phyloP scores from a whole-genome alignment of 495 filamentous ascomycete genomes.

The Astrothelium subdiscretum region DNA sequence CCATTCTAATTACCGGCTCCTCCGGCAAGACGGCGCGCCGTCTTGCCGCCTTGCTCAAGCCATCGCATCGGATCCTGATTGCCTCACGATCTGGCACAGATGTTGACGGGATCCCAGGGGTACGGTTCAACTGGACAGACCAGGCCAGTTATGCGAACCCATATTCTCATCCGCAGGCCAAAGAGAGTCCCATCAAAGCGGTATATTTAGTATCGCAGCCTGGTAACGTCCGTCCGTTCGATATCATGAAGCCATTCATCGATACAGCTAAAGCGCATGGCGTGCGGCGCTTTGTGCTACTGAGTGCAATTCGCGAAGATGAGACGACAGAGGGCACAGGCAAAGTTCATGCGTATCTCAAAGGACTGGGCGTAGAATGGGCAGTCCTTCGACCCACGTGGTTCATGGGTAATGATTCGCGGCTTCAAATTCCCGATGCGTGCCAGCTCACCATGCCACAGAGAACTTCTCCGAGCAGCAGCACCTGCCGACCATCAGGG shows the following conservation, averaged over 20 bases:
- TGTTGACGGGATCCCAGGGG: not conserved
- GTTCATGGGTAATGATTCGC: not conserved
- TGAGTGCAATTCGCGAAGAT: not conserved
- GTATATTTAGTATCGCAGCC: not conserved
- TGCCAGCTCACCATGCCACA: not conserved
- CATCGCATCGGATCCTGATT: not conserved
- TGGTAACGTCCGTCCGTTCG: not conserved
- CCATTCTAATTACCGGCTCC: not conserved
- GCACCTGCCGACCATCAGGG: slow-evolving; percentile 2
- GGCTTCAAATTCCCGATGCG: not conserved
- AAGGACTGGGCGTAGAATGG: not conserved
- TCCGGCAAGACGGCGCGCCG: not conserved
- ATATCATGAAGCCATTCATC: not conserved
- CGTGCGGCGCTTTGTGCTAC: not conserved
- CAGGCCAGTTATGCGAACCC: not conserved
- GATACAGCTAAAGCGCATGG: not conserved
- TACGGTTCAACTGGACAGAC: slow-evolving; percentile 1
- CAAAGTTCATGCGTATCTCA: not conserved
- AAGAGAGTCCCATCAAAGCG: not conserved
- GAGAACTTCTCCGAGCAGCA: not conserved
- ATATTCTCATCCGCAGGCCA: not conserved
- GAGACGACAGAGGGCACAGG: not conserved
- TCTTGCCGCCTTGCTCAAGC: not conserved
- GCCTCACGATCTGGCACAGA: not conserved
- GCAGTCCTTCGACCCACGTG: slow-evolving; percentile 1